These are phyloP conservation scores for Fusarium bactridioides DNA, from an alignment of 2,329 filamentous ascomycete genomes.

Conservation along the genomic window DNA sequence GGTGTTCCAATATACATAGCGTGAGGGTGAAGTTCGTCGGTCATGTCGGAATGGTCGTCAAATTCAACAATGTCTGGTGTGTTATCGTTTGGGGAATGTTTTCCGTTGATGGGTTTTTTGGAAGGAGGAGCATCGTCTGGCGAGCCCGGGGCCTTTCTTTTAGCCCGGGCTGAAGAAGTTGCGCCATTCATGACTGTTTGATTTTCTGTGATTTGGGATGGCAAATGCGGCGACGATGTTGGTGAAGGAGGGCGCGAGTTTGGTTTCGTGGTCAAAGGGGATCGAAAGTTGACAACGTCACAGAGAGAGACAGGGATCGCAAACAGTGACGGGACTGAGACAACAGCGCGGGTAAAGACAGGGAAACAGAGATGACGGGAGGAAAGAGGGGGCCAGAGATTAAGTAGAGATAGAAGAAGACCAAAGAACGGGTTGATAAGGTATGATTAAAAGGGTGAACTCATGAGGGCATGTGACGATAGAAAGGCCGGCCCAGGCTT, in stretches of 20 bases:
- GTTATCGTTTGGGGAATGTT: constrained; percentile 58
- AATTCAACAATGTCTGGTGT: constrained; percentile 55
- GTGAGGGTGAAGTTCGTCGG: constrained; percentile 50
- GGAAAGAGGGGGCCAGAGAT: constrained; percentile 16
- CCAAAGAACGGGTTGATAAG: constrained; percentile 9
- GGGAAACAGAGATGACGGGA: constrained; percentile 35
- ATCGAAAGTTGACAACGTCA: constrained; percentile 23
- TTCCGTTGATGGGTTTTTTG: constrained; percentile 55
- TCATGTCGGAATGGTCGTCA: constrained; percentile 53
- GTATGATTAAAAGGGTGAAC: constrained; percentile 32
- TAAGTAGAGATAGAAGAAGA: constrained; percentile 8
- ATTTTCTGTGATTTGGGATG: not conserved
- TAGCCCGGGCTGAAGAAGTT: constrained; percentile 53
- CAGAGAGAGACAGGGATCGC: constrained; percentile 33
- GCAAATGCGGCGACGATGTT: not conserved
- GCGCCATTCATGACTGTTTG: constrained; percentile 54
- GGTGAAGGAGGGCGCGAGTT: constrained; percentile 14
- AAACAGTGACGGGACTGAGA: constrained; percentile 18
- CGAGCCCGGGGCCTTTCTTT: constrained; percentile 61
- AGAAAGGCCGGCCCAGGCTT: constrained; percentile 3
- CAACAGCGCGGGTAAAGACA: constrained; percentile 34
- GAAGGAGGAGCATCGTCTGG: constrained; percentile 48
- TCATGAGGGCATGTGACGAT: constrained; percentile 46
- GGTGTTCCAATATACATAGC: constrained; percentile 50
- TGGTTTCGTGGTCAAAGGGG: constrained; percentile 1